Evolutionary conservation across 2,329 filamentous ascomycete genomes (phyloP), one percentile per base, ranked within the genome.

Genomic region (Botryosphaeria agaves): DNA sequence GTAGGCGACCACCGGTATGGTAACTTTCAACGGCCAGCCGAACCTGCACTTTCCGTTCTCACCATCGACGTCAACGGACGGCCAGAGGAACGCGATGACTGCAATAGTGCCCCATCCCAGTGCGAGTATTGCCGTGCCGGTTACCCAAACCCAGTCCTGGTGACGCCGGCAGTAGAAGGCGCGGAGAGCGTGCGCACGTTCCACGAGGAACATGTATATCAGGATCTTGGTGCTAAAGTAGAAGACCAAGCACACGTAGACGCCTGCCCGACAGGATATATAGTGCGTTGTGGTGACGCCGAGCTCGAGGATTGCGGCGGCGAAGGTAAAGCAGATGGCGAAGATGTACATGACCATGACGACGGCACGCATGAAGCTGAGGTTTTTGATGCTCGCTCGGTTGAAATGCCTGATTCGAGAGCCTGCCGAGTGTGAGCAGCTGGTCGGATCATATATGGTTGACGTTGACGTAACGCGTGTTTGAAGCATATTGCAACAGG

Each of bases 191-290:
- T 58, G 55, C 7, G 48, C 46, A 15, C 56, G 43, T 34, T 60
- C 57, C 15, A 58, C 45, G 1, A 60, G 45, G 33, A 58, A 58
- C 4, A 56, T 35, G 32, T 59, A 57, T 18, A 52, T 44, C 14
- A 41, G 31, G 3, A 48, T 33, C 27, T 56, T 56, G 31, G 41
- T 46, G 5, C 36, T 37, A n/a, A 52, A 35, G 33, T 52, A 53
- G 36, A 53, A 59, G 3, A 41, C 39, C 3, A 59, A 34, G 32
- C 56, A 60, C 14, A 54, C 34, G 18, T 47, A 42, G 25, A 56
- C 49, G 2, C 51, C 47, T 1, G 39, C 38, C n/a, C 41, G 40
- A 34, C 56, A 59, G 11, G 40, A 34, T 3, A 24, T 19, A 2
- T 32, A 11, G 5, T 47, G 38, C 2, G 34, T 34, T 1, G 55